Evolutionary conservation across 257 asterid species (phyloP), one percentile per base, ranked within the genome.

Genomic region (Osmanthus fragrans): DNA sequence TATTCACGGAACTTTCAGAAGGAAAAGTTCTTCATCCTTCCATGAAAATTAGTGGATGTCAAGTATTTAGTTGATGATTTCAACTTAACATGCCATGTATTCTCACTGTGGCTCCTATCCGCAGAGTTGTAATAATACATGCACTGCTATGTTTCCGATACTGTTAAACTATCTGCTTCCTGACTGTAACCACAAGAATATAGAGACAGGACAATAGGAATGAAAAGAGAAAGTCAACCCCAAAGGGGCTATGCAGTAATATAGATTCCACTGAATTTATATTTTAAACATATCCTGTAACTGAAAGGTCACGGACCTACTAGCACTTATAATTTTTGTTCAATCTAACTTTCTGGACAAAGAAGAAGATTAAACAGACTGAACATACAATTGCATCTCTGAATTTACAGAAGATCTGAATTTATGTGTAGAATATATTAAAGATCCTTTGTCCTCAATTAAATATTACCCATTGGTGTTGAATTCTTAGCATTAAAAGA

Each of bases 401-500:
- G 40, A 60, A 45, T 67, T 64, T 18, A 68, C 72, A 54, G 37
- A 60, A 29, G 21, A 69, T 63, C 37, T 34, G 70, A 45, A 39
- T 75, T 68, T n/a, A 36, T 37, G 9, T 71, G 23, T 12, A 27
- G 29, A 39, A 78, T 45, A 58, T 32, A 15, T 29, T 6, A 70
- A 47, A 65, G 33, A 51, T 67, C 29, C 65, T 19, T 54, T 1
- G 27, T 56, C 65, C 25, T 73, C 68, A 80, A 60, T 72, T 81
- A 60, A 49, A 73, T 72, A 71, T 18, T 32, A 69, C 34, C 36
- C 16, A 33, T 60, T 69, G 67, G 34, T 10, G 70, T n/a, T 23
- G 58, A 32, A 66, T 73, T 75, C 32, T 45, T 76, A 56, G 76
- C 51, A 34, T 72, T 29, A 71, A 86, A 42, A 32, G 36, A 4